Conservation (phyloP, 768 basidiomycete genomes). For the Psilocybe tampanensis region DNA sequence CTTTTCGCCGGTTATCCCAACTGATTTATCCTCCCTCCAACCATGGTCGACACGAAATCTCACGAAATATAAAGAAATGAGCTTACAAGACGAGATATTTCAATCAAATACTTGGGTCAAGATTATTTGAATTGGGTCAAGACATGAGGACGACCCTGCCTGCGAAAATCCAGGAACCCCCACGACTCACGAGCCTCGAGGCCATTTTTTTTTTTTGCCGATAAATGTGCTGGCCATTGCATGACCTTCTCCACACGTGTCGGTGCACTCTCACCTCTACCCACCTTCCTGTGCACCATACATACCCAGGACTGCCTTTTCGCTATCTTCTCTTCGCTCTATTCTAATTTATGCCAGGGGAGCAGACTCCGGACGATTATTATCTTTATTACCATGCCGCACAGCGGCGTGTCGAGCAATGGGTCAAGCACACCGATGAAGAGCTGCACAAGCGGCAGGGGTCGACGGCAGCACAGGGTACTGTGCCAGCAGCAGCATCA, state of each 20-base stretch:
- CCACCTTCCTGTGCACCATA: background rate
- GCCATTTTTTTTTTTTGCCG: background rate
- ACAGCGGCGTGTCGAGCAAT: slow-evolving; percentile 30
- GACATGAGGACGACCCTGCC: too few relatives aligned
- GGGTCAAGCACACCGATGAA: slow-evolving; percentile 27
- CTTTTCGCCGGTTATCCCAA: too few relatives aligned
- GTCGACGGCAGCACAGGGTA: slow-evolving; percentile 2
- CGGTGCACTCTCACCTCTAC: slow-evolving; percentile 1
- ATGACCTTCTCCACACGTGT: slow-evolving; percentile 1
- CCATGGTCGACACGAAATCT: too few relatives aligned
- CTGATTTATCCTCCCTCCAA: too few relatives aligned
- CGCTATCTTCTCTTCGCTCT: slow-evolving; percentile 1
- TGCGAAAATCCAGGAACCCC: background rate
- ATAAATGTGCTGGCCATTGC: background rate
- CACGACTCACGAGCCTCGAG: background rate
- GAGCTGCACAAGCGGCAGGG: slow-evolving; percentile 14
- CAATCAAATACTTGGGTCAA: too few relatives aligned
- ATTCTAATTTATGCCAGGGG: slow-evolving; percentile 33
- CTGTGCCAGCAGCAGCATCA: background rate
- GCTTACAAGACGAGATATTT: too few relatives aligned
- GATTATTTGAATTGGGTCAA: too few relatives aligned
- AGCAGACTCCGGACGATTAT: slow-evolving; percentile 24
- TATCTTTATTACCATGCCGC: slow-evolving; percentile 29
- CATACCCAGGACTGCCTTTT: background rate
- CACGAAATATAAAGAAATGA: too few relatives aligned